Percentiles rank a stretch among this genome's conserved stretches.
Evolutionary conservation across 441 rosid species (phyloP).

Genomic region (Erysimum cheiri): DNA sequence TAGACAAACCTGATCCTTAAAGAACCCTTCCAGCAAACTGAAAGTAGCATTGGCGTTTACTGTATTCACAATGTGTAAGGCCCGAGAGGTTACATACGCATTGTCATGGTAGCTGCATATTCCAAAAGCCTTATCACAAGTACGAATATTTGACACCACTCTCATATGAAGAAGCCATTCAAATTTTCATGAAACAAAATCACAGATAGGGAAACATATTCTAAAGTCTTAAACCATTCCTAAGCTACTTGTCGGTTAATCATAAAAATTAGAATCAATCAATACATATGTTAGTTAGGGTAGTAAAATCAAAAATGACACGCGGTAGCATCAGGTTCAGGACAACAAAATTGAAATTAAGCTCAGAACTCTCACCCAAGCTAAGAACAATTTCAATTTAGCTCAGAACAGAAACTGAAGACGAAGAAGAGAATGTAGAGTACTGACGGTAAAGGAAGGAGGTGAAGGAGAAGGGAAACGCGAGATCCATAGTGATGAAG

Average conservation of each 20-base stretch:
- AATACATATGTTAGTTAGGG: not conserved
- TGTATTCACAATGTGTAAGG: slow-evolving; percentile 70
- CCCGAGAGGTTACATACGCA: slow-evolving; percentile 77
- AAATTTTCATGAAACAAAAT: not conserved
- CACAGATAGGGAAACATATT: not conserved
- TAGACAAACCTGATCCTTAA: slow-evolving; percentile 59
- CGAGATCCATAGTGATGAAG: slow-evolving; percentile 64
- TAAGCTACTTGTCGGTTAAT: not conserved
- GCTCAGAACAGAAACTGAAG: slow-evolving; percentile 3
- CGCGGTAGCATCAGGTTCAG: not conserved
- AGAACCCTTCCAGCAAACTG: slow-evolving; percentile 67
- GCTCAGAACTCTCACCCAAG: too few species aligned
- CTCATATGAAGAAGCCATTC: too few species aligned
- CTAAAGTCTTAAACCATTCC: not conserved
- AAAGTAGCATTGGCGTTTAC: slow-evolving; percentile 64
- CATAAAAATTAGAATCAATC: not conserved
- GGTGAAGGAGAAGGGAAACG: slow-evolving; percentile 63
- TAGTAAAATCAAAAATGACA: not conserved
- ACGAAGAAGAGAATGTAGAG: slow-evolving; percentile 1
- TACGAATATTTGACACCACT: not conserved
- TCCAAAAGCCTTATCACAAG: slow-evolving; percentile 2
- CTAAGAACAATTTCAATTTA: not conserved
- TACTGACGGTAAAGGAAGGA: slow-evolving; percentile 90
- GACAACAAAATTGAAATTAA: not conserved
- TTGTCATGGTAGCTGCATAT: slow-evolving; percentile 80